Evolutionary conservation across 23 red algal genomes (phyloP).

Genomic region (Agarophyton chilense): DNA sequence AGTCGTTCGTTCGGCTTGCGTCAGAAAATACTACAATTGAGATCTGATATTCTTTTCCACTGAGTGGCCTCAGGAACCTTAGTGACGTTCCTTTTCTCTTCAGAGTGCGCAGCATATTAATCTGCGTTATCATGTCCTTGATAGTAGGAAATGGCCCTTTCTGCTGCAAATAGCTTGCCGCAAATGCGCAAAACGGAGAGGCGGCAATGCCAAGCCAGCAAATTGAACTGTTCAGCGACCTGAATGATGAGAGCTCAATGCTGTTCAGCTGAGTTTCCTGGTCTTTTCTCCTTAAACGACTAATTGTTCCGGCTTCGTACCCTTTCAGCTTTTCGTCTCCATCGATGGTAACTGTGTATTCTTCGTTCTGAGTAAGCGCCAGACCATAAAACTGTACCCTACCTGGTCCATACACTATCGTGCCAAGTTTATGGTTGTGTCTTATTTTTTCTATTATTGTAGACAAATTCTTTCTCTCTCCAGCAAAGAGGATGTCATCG

Average conservation of each 20-base stretch:
- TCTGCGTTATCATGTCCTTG: conserved; percentile 19
- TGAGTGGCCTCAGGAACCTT: background rate
- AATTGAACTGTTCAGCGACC: conserved; percentile 12
- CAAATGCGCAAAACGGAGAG: conserved; percentile 27
- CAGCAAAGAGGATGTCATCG: conserved; percentile 46
- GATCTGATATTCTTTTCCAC: background rate
- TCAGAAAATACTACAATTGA: conserved; percentile 3
- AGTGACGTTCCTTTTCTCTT: background rate
- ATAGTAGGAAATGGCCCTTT: background rate
- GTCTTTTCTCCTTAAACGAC: background rate
- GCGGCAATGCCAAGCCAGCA: conserved; percentile 16
- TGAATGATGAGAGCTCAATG: conserved; percentile 8
- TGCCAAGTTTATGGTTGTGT: conserved; percentile 4
- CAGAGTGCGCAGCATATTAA: background rate
- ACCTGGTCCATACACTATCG: conserved; percentile 21
- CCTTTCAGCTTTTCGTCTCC: conserved; percentile 24
- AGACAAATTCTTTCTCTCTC: background rate
- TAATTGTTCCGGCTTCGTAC: background rate
- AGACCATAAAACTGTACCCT: conserved; percentile 22
- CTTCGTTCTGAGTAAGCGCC: background rate
- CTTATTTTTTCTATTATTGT: background rate
- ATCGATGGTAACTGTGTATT: background rate
- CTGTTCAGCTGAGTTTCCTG: background rate
- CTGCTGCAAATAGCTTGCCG: conserved; percentile 46
- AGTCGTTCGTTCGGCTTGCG: background rate